Evolutionary conservation across 2,329 filamentous ascomycete species (phyloP).

Genomic region (Ophiosphaerella herpotricha): DNA sequence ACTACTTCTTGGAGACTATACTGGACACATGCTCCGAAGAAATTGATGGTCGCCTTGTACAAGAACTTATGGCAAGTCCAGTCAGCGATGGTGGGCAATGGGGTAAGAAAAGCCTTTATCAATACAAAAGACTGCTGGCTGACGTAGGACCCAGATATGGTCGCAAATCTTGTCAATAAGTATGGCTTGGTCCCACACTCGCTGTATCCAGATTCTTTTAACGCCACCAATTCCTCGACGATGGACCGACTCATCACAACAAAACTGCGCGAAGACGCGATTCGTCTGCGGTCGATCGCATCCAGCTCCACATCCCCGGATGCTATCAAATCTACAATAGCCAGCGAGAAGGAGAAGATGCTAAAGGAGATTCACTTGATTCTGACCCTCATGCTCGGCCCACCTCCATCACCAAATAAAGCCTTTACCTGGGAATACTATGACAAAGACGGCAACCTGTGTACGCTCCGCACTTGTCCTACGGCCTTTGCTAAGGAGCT

Average conservation of each 20-base stretch:
- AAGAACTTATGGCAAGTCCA: slow-evolving; percentile 68
- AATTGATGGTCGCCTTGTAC: slow-evolving; percentile 73
- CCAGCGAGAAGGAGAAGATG: slow-evolving; percentile 70
- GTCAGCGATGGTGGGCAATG: slow-evolving; percentile 85
- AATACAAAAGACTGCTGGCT: background rate
- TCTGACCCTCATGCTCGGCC: slow-evolving; percentile 80
- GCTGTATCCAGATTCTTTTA: slow-evolving; percentile 82
- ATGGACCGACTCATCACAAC: slow-evolving; percentile 79
- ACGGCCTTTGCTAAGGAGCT: slow-evolving; percentile 73
- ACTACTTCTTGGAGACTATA: slow-evolving; percentile 85
- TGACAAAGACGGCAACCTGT: slow-evolving; percentile 69
- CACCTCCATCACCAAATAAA: slow-evolving; percentile 70
- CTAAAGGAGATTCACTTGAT: slow-evolving; percentile 79
- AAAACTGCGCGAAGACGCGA: slow-evolving; percentile 82
- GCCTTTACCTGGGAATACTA: slow-evolving; percentile 82
- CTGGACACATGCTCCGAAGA: slow-evolving; percentile 73
- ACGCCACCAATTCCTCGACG: slow-evolving; percentile 70
- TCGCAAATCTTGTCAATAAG: slow-evolving; percentile 81
- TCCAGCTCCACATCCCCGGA: slow-evolving; percentile 41
- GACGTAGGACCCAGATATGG: slow-evolving; percentile 65
- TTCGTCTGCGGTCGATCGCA: slow-evolving; percentile 68
- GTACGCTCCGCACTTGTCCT: slow-evolving; percentile 68
- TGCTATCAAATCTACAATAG: slow-evolving; percentile 48
- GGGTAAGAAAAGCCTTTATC: slow-evolving; percentile 35
- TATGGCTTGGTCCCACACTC: slow-evolving; percentile 85